Evolutionary conservation across 1,139 yeast genomes (phyloP).

Genomic region (Magnusiomyces sp.): DNA sequence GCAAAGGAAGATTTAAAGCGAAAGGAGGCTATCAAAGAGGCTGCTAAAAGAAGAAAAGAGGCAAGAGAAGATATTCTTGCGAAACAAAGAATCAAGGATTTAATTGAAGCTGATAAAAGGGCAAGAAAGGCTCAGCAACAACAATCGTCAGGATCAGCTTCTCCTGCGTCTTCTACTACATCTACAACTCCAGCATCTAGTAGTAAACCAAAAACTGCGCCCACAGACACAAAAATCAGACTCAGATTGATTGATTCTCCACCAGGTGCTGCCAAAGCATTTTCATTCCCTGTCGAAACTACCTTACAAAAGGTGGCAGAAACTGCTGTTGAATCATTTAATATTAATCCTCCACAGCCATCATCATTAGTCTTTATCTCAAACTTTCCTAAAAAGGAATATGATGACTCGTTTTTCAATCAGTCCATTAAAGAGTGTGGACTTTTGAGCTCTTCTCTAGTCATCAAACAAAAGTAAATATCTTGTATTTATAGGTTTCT

Average conservation of each 20-base stretch:
- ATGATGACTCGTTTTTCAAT: conserved; percentile 20
- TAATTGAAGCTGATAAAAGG: conserved; percentile 32
- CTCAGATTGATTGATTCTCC: conserved; percentile 26
- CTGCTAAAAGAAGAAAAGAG: conserved; percentile 28
- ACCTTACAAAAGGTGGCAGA: conserved; percentile 30
- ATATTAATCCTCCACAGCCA: conserved; percentile 15
- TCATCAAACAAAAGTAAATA: conserved; percentile 5
- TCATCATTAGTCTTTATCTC: conserved; percentile 23
- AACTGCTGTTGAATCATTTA: conserved; percentile 21
- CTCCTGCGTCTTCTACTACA: conserved; percentile 7
- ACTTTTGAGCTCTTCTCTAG: conserved; percentile 25
- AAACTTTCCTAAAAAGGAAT: conserved; percentile 29
- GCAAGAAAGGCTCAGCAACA: conserved; percentile 24
- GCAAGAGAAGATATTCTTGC: conserved; percentile 30
- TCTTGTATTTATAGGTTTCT: background rate
- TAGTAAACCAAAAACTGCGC: conserved; percentile 16
- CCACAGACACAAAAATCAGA: conserved; percentile 29
- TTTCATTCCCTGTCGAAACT: conserved; percentile 26
- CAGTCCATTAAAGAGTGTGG: conserved; percentile 27
- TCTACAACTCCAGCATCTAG: conserved; percentile 12
- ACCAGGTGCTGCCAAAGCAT: conserved; percentile 19
- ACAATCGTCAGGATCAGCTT: conserved; percentile 11
- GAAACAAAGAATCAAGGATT: conserved; percentile 28
- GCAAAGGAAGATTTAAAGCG: conserved; percentile 29
- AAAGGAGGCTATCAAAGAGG: conserved; percentile 29